Evolutionary conservation across 108 stramenopile genomes (phyloP), one percentile per base, ranked within the genome.

Genomic region (Nannochloropsis gaditana): DNA sequence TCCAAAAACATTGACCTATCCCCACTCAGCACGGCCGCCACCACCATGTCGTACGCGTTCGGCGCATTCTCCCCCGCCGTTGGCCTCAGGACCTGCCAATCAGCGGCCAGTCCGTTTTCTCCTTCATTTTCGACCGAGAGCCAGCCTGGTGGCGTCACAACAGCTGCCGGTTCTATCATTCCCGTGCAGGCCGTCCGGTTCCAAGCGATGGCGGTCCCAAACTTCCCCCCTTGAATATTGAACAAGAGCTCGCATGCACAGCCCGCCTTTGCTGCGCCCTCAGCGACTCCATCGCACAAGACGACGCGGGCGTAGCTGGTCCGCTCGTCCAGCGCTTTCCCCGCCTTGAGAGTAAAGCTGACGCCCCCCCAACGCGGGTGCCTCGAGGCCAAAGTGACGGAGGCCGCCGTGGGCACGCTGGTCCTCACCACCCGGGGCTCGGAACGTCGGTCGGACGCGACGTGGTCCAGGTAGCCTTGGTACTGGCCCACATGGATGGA

Each of bases 311-410:
- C 59, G n/a, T 73, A 73, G 59, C 59, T 73, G 4, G 59, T 96
- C 59, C 94, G 90, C 87, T 96, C 95, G 84, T 96, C 93, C 31
- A 96, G 86, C 9, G 95, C 96, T 82, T 98, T 98, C 15, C 97
- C 97, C 0, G 95, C 95, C 87, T 96, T 96, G 80, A 98, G 88
- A 41, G 96, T 95, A 85, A 98, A 93, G 9, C 96, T 96, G 4
- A 96, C 97, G 50, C 95, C 96, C n/a, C 92, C 89, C 97, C 97
- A 98, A 21, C 96, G 92, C 4, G 59, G 59, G n/a, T 73, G 59
- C 59, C n/a, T 73, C 59, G 59, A 73, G 59, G 59, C 59, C 15
- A 73, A 2, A 6, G 59, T 73, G 19, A 73, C 59, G 2, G 59
- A 73, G n/a, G 59, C 59, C 15, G 59, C 59, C 15, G 59, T 73